A percentile compares a stretch with the other conserved stretches of the same genome.
phyloP scores from a whole-genome alignment of 768 basidiomycete genomes.

The Kwoniella shandongensis region DNA sequence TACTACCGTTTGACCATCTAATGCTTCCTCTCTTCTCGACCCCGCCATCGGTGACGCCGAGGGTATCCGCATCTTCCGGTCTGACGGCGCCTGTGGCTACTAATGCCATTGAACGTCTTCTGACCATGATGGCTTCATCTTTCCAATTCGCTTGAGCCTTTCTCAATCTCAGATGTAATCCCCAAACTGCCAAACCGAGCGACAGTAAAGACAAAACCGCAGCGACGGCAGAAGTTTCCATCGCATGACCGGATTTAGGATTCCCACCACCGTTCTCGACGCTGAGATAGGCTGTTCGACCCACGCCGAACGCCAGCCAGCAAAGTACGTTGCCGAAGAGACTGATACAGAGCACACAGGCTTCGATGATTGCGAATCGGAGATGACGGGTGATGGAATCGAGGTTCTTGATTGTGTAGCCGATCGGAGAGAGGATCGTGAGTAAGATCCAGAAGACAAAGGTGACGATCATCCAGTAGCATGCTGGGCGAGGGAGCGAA shows the following conservation, averaged over 20 bases:
- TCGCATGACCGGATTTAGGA: conserved; percentile 44
- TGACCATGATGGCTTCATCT: conserved; percentile 44
- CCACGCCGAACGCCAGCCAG: conserved; percentile 51
- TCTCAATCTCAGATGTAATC: conserved; percentile 41
- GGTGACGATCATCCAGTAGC: conserved; percentile 51
- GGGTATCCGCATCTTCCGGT: conserved; percentile 5
- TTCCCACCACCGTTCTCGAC: conserved; percentile 31
- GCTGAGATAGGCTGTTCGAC: conserved; percentile 33
- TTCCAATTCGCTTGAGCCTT: conserved; percentile 38
- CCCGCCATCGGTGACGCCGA: conserved; percentile 8
- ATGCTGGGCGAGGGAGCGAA: conserved; percentile 27
- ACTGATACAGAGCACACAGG: conserved; percentile 47
- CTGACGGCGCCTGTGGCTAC: conserved; percentile 2
- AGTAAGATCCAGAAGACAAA: conserved; percentile 45
- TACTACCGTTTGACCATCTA: conserved; percentile 2
- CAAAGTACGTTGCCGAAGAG: conserved; percentile 49
- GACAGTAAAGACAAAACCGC: conserved; percentile 43
- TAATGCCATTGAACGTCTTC: conserved; percentile 39
- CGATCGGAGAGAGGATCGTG: conserved; percentile 34
- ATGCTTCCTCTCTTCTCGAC: conserved; percentile 13
- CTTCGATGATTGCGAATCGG: conserved; percentile 47
- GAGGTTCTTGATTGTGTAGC: conserved; percentile 46
- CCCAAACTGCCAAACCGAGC: conserved; percentile 41
- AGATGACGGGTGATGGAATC: conserved; percentile 50
- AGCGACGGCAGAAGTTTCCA: conserved; percentile 50